Base-by-base conservation (phyloP, 2,329 filamentous ascomycete genomes). In the Apiospora hydei region DNA sequence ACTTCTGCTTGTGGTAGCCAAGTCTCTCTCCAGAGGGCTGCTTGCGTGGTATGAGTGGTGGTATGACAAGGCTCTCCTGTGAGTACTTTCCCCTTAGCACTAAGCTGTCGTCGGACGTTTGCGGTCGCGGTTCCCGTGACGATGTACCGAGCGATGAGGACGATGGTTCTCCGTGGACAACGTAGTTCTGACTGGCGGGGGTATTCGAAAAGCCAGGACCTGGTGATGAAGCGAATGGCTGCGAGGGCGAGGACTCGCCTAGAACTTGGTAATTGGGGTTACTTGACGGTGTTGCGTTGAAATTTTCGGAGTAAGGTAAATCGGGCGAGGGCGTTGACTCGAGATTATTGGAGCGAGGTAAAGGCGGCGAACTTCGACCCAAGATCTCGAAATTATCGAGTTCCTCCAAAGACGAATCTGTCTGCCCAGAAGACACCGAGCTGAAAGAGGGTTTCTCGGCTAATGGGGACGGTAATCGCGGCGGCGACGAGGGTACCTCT, bases 31-130 rank as follows among this genome's bases (percentile, higher is more conserved):
- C 83, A 1, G 87, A 87, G 34, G 80, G 82, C 74, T 84, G 83
- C 76, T 83, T 85, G 70, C 80, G 80, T 11, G 88, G 85, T 66
- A 84, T 83, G 24, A 92, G 80, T 0, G 90, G 89, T 11, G 88
- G 83, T 18, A 91, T 88, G 16, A 88, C 77, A 43, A 92, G 82
- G 74, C 89, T 91, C 76, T 91, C 90, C 74, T 89, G 88, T 0
- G 90, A 91, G 77, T 88, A 91, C 71, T 85, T 84, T 26, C 82
- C 81, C 7, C 82, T 83, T 1, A 81, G 80, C 8, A 78, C 73
- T 38, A 80, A 77, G 30, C 80, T 82, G 64, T 83, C 79, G 71
- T 79, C 78, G 38, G 84, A 83, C 43, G 71, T 81, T 77, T 77
- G 75, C 38, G 74, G 77, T 34, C 73, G 74, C 21, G 77, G 74